Conservation (phyloP, 2,329 filamentous ascomycete genomes). For the Alternaria atra region DNA sequence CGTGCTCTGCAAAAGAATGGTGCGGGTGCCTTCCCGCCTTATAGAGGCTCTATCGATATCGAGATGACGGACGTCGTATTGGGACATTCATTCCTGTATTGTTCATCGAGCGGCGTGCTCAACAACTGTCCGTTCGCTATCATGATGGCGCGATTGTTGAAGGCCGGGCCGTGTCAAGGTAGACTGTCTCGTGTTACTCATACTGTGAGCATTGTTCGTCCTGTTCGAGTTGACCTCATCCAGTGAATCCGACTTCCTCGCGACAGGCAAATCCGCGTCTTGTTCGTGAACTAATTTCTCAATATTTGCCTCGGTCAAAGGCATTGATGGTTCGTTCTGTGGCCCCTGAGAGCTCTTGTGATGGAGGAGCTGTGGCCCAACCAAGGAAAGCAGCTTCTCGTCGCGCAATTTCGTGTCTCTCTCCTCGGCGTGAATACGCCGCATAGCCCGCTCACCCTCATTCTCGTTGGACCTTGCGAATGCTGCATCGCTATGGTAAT, state of each 20-base stretch:
- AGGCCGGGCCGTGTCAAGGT: slow-evolving; percentile 30
- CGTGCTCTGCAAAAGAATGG: slow-evolving; percentile 15
- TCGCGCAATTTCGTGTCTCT: slow-evolving; percentile 63
- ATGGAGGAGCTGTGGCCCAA: slow-evolving; percentile 47
- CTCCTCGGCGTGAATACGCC: slow-evolving; percentile 63
- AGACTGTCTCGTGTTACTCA: slow-evolving; percentile 24
- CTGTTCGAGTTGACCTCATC: slow-evolving; percentile 27
- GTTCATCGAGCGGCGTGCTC: slow-evolving; percentile 18
- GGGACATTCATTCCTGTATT: neutral
- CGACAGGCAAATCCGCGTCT: slow-evolving; percentile 27
- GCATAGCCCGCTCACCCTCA: slow-evolving; percentile 57
- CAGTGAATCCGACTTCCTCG: slow-evolving; percentile 21
- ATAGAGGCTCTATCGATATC: neutral
- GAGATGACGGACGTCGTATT: slow-evolving; percentile 11
- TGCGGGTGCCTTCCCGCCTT: slow-evolving; percentile 5
- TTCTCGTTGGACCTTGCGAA: slow-evolving; percentile 53
- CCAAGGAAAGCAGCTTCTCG: slow-evolving; percentile 63
- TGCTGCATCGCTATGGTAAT: slow-evolving; percentile 50
- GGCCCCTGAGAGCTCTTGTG: slow-evolving; percentile 31
- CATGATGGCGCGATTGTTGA: slow-evolving; percentile 23
- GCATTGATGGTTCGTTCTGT: slow-evolving; percentile 34
- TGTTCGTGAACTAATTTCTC: slow-evolving; percentile 44
- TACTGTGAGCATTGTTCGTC: slow-evolving; percentile 28
- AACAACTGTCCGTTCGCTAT: slow-evolving; percentile 42
- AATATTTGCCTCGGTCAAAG: slow-evolving; percentile 51